Percentiles rank a stretch among this genome's conserved stretches.
Conservation (phyloP, 2,329 filamentous ascomycete species). For the Fusarium brachygibbosum region DNA sequence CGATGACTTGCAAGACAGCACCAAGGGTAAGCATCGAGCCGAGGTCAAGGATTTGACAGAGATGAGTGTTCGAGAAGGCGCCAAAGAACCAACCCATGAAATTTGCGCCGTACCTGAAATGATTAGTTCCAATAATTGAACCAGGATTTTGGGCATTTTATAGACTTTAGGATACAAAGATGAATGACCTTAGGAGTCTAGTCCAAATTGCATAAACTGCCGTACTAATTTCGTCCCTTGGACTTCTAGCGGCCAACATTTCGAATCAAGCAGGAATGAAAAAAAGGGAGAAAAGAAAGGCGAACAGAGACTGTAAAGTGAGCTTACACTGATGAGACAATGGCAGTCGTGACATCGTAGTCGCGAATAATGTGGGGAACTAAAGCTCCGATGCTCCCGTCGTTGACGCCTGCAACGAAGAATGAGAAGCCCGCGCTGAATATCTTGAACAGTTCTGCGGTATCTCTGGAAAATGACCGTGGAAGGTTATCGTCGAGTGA, state of each 20-base stretch:
- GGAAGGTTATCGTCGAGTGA: neutral
- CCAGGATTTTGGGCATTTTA: accelerated
- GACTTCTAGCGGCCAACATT: too few species aligned
- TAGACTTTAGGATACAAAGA: too few species aligned
- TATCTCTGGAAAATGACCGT: neutral
- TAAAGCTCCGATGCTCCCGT: constrained; percentile 73
- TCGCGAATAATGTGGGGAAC: constrained; percentile 72
- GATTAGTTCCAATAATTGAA: neutral
- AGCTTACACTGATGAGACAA: constrained; percentile 64
- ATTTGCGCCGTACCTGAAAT: constrained; percentile 64
- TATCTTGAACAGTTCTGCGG: constrained; percentile 59
- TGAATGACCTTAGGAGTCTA: too few species aligned
- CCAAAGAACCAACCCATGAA: constrained; percentile 73
- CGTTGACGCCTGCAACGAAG: constrained; percentile 75
- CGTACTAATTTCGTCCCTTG: too few species aligned
- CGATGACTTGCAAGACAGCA: constrained; percentile 66
- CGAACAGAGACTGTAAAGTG: too few species aligned
- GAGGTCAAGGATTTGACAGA: constrained; percentile 65
- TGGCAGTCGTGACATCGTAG: constrained; percentile 66
- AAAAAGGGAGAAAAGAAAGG: too few species aligned
- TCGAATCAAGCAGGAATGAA: too few species aligned
- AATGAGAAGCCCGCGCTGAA: constrained; percentile 71
- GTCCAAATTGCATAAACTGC: too few species aligned
- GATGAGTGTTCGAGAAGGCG: constrained; percentile 68
- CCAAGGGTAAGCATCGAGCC: constrained; percentile 70